phyloP scores from a whole-genome alignment of 495 filamentous ascomycete genomes.

The Penicilliopsis zonata region DNA sequence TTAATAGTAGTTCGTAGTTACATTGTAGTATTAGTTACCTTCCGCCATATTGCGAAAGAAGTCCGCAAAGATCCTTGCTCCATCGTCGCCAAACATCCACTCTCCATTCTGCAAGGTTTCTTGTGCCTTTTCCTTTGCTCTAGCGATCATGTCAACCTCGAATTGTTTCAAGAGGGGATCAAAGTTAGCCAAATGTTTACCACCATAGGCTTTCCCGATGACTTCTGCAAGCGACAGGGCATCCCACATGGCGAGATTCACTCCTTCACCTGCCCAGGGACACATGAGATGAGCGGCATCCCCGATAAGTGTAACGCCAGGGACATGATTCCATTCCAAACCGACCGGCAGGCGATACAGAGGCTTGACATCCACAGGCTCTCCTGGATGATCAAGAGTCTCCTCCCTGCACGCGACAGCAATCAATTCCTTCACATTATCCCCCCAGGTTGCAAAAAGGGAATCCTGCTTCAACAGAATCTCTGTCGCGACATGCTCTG shows the following conservation, averaged over 20 bases:
- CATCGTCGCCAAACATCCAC: slow-evolving; percentile 18
- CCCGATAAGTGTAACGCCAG: slow-evolving; percentile 41
- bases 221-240: slow-evolving; percentile 35
- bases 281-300: slow-evolving; percentile 54
- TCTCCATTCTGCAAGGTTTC: slow-evolving; percentile 10
- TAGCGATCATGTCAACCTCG: slow-evolving; percentile 22
- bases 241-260: slow-evolving; percentile 47
- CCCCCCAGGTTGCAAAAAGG: slow-evolving; percentile 23
- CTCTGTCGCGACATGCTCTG: slow-evolving; percentile 16
- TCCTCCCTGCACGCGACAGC: slow-evolving; percentile 24
- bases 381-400: slow-evolving; percentile 11
- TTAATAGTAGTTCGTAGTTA: too few relatives aligned
- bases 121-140: slow-evolving; percentile 17
- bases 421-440: slow-evolving; percentile 24
- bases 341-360: slow-evolving; percentile 43
- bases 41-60: slow-evolving; percentile 9
- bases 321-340: slow-evolving; percentile 27
- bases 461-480: slow-evolving; percentile 14
- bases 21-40: background rate
- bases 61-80: slow-evolving; percentile 9
- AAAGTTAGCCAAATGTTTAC: slow-evolving; percentile 9
- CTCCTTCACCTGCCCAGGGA: slow-evolving; percentile 47
- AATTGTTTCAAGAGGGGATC: slow-evolving; percentile 17
- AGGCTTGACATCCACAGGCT: slow-evolving; percentile 10
- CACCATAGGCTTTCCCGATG: slow-evolving; percentile 15